These are phyloP conservation scores for Bryoglossum gracile DNA, from an alignment of 495 filamentous ascomycete species.

Conservation along the genomic window DNA sequence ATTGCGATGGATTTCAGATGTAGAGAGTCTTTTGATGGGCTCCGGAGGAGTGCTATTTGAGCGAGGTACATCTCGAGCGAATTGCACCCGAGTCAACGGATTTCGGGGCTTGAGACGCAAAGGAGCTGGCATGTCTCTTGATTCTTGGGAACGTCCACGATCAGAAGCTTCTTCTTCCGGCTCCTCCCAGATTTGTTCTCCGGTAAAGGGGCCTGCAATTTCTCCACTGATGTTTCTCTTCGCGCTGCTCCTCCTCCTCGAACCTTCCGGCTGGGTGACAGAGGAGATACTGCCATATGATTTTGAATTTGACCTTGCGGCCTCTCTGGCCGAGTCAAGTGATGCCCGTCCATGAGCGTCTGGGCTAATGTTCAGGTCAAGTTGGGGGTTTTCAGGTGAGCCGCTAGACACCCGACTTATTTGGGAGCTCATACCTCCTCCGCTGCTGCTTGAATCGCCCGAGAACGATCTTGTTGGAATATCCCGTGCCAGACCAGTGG, in stretches of 20 bases:
- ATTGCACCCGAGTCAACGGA: slow-evolving; percentile 45
- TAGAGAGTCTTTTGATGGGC: slow-evolving; percentile 48
- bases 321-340: slow-evolving; percentile 10
- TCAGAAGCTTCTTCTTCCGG: slow-evolving; percentile 40
- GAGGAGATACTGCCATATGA: slow-evolving; percentile 20
- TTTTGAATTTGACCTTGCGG: slow-evolving; percentile 9
- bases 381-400: slow-evolving; percentile 10
- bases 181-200: slow-evolving; percentile 88
- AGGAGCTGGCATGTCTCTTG: slow-evolving; percentile 44
- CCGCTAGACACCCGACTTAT: slow-evolving; percentile 23
- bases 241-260: slow-evolving; percentile 25
- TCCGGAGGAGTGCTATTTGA: slow-evolving; percentile 39
- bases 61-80: slow-evolving; percentile 31
- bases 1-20: slow-evolving; percentile 70
- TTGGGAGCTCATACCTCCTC: slow-evolving; percentile 12
- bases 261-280: neutral
- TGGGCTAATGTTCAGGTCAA: slow-evolving; percentile 13
- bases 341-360: slow-evolving; percentile 2
- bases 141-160: slow-evolving; percentile 21
- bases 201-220: slow-evolving; percentile 50
- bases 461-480: slow-evolving; percentile 40
- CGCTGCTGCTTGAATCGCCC: slow-evolving; percentile 41
- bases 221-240: slow-evolving; percentile 53
- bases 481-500: slow-evolving; percentile 42
- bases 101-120: slow-evolving; percentile 47